Percentiles rank a stretch among this genome's conserved stretches.
Evolutionary conservation across 139 green algal species (phyloP).

Genomic region (Chlamydomonas eustigma): DNA sequence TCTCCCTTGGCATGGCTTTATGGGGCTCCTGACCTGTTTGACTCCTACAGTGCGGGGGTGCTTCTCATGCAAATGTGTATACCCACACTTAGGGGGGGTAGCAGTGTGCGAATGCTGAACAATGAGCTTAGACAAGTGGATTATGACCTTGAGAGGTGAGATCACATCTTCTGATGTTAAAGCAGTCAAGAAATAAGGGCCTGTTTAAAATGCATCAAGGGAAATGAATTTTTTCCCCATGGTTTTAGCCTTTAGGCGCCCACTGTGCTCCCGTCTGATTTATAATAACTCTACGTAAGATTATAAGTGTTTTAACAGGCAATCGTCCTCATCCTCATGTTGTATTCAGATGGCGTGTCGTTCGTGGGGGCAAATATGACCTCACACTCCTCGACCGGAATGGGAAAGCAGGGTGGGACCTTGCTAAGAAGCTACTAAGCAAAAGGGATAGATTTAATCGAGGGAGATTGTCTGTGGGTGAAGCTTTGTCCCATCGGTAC

Average conservation of each 20-base stretch:
- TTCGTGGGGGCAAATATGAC: conserved; percentile 40
- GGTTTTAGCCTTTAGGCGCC: no score
- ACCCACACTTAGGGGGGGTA: conserved; percentile 62
- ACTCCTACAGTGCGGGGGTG: conserved; percentile 72
- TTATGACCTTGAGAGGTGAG: conserved; percentile 30
- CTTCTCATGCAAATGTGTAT: conserved; percentile 71
- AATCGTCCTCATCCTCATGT: no score
- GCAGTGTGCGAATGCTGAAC: conserved; percentile 51
- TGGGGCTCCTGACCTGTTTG: conserved; percentile 84
- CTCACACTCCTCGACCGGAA: conserved; percentile 74
- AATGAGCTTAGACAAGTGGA: conserved; percentile 55
- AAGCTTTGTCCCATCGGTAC: conserved; percentile 74
- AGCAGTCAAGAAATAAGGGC: no score
- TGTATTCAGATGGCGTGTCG: conserved; percentile 29
- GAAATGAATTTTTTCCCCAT: no score
- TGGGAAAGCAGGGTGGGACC: conserved; percentile 72
- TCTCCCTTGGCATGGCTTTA: conserved; percentile 76
- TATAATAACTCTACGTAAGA: no score
- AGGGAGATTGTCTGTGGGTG: conserved; percentile 57
- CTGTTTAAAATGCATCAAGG: no score
- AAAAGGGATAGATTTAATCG: conserved; percentile 55
- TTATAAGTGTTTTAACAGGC: no score
- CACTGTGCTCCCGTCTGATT: no score
- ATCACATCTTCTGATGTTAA: no score
- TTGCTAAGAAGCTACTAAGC: conserved; percentile 66